Evolutionary conservation across 2,329 filamentous ascomycete species (phyloP), one percentile per base, ranked within the genome.

Genomic region (Lomentospora prolificans): DNA sequence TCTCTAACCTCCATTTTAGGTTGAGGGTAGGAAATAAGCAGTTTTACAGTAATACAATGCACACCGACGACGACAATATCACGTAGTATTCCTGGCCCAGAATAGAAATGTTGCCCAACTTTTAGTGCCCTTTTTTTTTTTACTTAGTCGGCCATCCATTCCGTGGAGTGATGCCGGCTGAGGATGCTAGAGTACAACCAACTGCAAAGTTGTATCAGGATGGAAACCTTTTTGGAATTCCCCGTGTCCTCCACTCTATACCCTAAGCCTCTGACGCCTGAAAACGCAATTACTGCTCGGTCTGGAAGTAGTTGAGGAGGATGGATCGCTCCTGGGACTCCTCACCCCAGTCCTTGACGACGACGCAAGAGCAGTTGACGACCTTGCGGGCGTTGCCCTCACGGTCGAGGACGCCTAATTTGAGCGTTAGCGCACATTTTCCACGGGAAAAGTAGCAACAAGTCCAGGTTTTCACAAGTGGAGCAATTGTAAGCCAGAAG

Each of bases 291-390:
- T 85, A 86, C 74, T 85, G 82, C 75, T 85, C 82, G 74, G 90
- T 96, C 82, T 96, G 89, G 91, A 99, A 97, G 89, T 99, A 99
- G 87, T 99, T 96, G 77, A 99, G 90, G 74, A 99, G 89, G 78
- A 97, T 90, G 71, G 86, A 90, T 73, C 94, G 91, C 86, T 99
- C 94, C 81, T 95, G 91, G 66, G 89, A 95, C 83, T 99, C 94
- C 85, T 97, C 94, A 84, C 94, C 94, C 94, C 94, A 99, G 78
- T 99, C 91, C 82, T 94, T 92, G 71, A 99, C 94, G 62, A 99
- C 94, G 70, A 99, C 94, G 84, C 94, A 97, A 72, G 92, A 97
- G 90, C 94, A 99, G 89, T 99, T 99, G 81, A 99, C 94, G 67
- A 99, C 92, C 87, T 99, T 99, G 79, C 94, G 89, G 70, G 94